phyloP scores from a whole-genome alignment of 768 basidiomycete species.

The Ramaria rubella region DNA sequence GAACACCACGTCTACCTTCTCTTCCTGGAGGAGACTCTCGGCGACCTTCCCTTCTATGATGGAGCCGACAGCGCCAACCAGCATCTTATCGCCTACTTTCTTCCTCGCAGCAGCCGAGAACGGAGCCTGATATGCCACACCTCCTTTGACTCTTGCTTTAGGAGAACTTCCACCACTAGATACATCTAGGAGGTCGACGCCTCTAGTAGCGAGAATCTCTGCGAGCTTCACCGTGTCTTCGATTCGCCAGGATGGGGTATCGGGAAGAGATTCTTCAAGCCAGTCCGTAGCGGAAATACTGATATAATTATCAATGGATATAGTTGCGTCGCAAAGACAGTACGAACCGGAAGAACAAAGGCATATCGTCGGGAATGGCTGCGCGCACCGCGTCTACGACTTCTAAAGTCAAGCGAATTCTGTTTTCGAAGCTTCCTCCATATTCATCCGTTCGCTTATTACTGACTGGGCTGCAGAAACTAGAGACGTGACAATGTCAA shows the following conservation, averaged over 20 bases:
- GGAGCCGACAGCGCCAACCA: constrained; percentile 49
- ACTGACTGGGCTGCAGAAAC: constrained; percentile 51
- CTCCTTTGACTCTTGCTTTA: constrained; percentile 27
- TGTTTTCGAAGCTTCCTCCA: constrained; percentile 66
- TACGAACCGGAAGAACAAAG: constrained; percentile 62
- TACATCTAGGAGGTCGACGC: constrained; percentile 72
- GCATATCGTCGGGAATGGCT: constrained; percentile 52
- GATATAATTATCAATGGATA: not conserved
- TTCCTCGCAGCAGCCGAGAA: constrained; percentile 50
- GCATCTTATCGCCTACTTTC: constrained; percentile 36
- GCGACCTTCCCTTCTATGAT: constrained; percentile 52
- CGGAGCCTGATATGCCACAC: constrained; percentile 47
- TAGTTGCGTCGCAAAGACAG: not conserved
- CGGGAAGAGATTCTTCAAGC: constrained; percentile 50
- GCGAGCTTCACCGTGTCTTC: constrained; percentile 64
- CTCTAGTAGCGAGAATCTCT: constrained; percentile 50
- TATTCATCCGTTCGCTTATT: constrained; percentile 66
- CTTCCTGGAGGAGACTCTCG: constrained; percentile 50
- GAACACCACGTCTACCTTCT: constrained; percentile 52
- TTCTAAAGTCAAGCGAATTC: constrained; percentile 54
- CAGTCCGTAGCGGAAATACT: constrained; percentile 72
- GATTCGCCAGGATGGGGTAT: constrained; percentile 59
- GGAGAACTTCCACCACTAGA: constrained; percentile 56
- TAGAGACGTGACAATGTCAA: not conserved
- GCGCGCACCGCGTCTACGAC: constrained; percentile 58